Percentiles rank a stretch among this genome's conserved stretches.
Evolutionary conservation across 805 yeast genomes (phyloP).

Genomic region (Nakazawaea holstii): DNA sequence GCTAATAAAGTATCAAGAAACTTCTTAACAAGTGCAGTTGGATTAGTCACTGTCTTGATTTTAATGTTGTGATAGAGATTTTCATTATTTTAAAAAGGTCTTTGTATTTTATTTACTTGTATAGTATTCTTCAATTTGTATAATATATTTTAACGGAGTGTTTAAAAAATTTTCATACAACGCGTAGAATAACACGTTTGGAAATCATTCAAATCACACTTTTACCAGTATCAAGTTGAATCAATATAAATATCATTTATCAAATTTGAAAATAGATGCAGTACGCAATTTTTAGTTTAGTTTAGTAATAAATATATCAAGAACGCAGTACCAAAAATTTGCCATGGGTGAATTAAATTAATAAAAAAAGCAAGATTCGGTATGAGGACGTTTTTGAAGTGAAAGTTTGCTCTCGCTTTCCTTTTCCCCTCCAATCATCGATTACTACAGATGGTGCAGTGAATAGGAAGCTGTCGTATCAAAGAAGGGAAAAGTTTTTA

Average conservation of each 20-base stretch:
- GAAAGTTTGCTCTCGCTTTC: conserved; percentile 26
- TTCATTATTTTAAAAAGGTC: not conserved
- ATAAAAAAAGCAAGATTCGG: conserved; percentile 19
- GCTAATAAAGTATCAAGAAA: not conserved
- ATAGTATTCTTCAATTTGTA: not conserved
- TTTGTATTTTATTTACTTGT: not conserved
- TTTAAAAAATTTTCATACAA: too few relatives aligned
- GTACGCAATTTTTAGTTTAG: not conserved
- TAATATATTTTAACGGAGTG: not conserved
- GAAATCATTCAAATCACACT: too few relatives aligned
- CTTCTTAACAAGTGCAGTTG: not conserved
- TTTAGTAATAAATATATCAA: conserved; percentile 23
- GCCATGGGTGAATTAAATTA: conserved; percentile 13
- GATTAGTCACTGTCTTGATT: conserved; percentile 1
- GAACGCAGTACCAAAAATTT: conserved; percentile 34
- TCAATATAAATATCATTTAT: too few relatives aligned
- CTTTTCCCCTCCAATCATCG: conserved; percentile 43
- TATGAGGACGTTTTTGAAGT: conserved; percentile 33
- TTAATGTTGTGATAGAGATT: conserved; percentile 1
- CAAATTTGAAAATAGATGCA: not conserved
- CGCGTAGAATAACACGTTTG: too few relatives aligned
- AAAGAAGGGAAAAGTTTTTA: conserved; percentile 18
- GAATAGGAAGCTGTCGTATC: conserved; percentile 41
- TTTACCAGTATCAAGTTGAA: not conserved
- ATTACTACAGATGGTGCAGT: conserved; percentile 32